phyloP scores from a whole-genome alignment of 208 protist genomes.

The Trypanosoma avium region DNA sequence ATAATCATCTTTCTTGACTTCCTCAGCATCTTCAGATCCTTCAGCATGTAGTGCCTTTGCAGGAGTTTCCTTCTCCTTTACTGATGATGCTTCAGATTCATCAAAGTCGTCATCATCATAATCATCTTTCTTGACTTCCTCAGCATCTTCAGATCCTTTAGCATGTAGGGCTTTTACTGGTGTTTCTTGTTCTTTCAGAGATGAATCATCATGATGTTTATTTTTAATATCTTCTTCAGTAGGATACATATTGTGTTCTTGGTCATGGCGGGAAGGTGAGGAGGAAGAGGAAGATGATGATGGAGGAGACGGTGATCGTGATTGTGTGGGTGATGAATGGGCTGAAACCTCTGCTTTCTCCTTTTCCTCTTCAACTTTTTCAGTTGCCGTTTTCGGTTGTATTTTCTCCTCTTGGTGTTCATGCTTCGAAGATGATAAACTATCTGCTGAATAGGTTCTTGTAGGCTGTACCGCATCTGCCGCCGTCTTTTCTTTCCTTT shows the following conservation, averaged over 20 bases:
- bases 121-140: constrained; percentile 13
- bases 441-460: not conserved
- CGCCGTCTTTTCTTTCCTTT: not conserved
- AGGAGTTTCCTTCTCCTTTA: not conserved
- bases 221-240: not conserved
- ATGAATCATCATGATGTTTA: not conserved
- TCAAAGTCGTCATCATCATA: not conserved
- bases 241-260: too few relatives aligned
- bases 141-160: constrained; percentile 13
- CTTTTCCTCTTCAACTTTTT: constrained; percentile 21
- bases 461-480: not conserved
- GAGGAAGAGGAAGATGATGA: not conserved
- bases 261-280: not conserved
- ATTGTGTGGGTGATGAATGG: too few relatives aligned
- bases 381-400: not conserved
- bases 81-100: not conserved
- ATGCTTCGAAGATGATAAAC: not conserved
- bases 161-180: too few relatives aligned
- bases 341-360: not conserved
- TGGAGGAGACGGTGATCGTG: too few relatives aligned
- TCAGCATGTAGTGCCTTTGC: not conserved
- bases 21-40: constrained; percentile 17
- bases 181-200: not conserved
- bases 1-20: constrained; percentile 6
- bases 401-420: constrained; percentile 1